Base-by-base conservation (phyloP, 257 asterid genomes). In the Ilex asprella region DNA sequence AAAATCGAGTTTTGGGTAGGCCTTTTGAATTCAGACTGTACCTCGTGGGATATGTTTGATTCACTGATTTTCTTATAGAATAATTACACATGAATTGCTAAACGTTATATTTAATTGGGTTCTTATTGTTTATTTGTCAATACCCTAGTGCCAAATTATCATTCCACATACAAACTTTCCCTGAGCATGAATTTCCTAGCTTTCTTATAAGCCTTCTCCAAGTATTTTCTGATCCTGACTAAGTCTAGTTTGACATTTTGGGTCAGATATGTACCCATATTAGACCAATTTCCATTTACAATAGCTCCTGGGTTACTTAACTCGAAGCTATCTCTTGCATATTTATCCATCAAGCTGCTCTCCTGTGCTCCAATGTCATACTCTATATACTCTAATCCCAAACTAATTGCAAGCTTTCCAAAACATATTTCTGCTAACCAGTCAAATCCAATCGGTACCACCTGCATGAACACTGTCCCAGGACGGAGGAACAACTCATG, bases 401-500 rank as follows among this genome's bases (percentile, higher is more conserved):
- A 46, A 5, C 13, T 32, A 9, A 27, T 66, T 6, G 64, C 64
- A 3, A 58, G 11, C 30, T 49, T 58, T 9, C 64, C 70, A 58
- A 58, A 58, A 58, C 64, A 58, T 44, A 31, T 3, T 16, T 47
- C 53, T 5, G 65, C 58, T 8, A 58, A 58, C 21, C 58, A 56
- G 10, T 57, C 70, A 0, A 62, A 56, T 8, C 70, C 70, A 8
- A 65, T 65, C 30, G 70, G 63, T 30, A 65, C 15, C 31, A 65
- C 47, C 57, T 65, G 70, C 44, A 57, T 31, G 29, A 65, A 57
- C 53, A 65, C 60, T 30, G 70, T 56, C 15, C 41, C 30, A 1
- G 70, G 64, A 14, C 63, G 63, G 7, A 57, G 14, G 15, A 65
- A 65, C 60, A 57, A n/a, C 51, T 62, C 70, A 44, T 65, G 70